Base-by-base conservation (phyloP, 345 rosid genomes). In the Capsella bursapastoris region DNA sequence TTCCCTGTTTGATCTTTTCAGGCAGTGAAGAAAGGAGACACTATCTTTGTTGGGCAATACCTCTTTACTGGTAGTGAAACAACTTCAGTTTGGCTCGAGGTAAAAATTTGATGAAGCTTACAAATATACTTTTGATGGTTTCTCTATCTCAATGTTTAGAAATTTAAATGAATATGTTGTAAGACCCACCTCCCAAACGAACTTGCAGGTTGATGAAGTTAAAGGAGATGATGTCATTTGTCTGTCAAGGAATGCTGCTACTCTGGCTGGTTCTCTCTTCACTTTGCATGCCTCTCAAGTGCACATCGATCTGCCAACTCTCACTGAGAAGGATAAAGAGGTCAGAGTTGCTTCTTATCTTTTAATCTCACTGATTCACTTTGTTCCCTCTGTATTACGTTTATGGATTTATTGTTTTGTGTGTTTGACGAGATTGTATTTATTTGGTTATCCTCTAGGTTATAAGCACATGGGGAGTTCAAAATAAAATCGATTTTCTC, bases 1-100 rank as follows among this genome's bases (percentile, higher is more conserved):
- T 51, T 55, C 69, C 1, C 0, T 69, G 32, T 65, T 65, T 82
- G 75, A 58, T 68, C 78, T 81, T 82, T 78, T 66, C 86, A 92
- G 97, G 88, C 92, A 22, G 97, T 95, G 74, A 95, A 92, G 71
- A 82, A 80, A 31, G 97, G 99, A 63, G 99, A 95, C 80, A 95
- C 99, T 72, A 90, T 92, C 79, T 95, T 92, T 71, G 64, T 89
- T 51, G 99, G 99, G 47, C 99, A 92, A 27, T 90, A 95, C 87
- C 80, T 92, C 38, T 95, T 95, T 85, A 90, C 99, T 47, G 97
- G 99, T 57, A 92, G 97, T 82, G 99, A 95, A 84, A 90, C 97
- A 60, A 92, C 97, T 70, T 92, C 99, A 52, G 99, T 90, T 1
- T 95, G 97, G 97, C 89, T 90, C 58, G 99, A 95, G 99, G 97